Evolutionary conservation across 441 rosid genomes (phyloP).

Genomic region (Rhodomyrtus psidioides): DNA sequence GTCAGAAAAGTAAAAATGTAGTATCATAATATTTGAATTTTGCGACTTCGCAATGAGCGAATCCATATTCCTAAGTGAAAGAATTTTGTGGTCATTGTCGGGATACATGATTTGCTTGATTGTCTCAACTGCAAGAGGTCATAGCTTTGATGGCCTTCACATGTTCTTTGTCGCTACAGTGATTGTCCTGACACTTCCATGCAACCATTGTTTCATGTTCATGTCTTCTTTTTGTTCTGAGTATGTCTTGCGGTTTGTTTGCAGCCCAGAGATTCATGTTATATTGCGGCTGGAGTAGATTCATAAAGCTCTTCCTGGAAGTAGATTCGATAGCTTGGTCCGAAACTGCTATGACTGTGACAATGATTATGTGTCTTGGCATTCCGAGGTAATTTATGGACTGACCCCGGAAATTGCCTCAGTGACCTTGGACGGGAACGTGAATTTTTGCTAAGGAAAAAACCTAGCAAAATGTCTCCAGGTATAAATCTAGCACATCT

Average conservation of each 20-base stretch:
- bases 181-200: not conserved
- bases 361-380: constrained; percentile 78
- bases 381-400: constrained; percentile 82
- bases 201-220: not conserved
- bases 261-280: constrained; percentile 80
- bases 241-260: not conserved
- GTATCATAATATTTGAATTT: not conserved
- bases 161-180: not conserved
- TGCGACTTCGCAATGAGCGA: not conserved
- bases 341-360: constrained; percentile 70
- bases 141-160: not conserved
- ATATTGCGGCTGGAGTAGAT: constrained; percentile 66
- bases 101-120: too few species aligned
- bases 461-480: constrained; percentile 28
- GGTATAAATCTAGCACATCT: too few species aligned
- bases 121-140: not conserved
- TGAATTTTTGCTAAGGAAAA: constrained; percentile 69
- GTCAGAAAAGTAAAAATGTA: not conserved
- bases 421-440: constrained; percentile 84
- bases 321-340: constrained; percentile 74
- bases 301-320: constrained; percentile 56
- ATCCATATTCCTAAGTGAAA: not conserved
- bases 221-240: not conserved
- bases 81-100: not conserved
- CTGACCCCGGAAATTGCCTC: constrained; percentile 76